Evolutionary conservation across 1,284 basidiomycete genomes (phyloP), one percentile per base, ranked within the genome.

Genomic region (Sphaerobolus stellatus): DNA sequence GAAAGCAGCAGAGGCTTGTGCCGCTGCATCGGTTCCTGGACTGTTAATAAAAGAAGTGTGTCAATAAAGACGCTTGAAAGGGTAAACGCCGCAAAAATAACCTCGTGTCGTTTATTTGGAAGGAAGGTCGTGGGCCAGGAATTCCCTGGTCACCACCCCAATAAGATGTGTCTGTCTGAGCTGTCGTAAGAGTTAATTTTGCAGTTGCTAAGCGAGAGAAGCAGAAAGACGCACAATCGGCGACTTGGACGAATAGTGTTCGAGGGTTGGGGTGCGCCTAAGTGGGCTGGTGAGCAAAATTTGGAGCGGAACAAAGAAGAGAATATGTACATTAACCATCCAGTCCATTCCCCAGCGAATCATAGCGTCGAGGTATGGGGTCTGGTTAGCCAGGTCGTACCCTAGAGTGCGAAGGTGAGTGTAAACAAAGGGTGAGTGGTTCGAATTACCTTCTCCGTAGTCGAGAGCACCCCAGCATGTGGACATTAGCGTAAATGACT

Each of bases 321-420:
- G 16, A 56, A 13, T 18, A 61, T 73, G 60, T 57, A 88, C 91
- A 75, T 90, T 92, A 49, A 94, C 89, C 44, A 96, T 73, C 92
- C 92, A 97, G 70, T 94, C 90, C 45, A 93, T 80, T 27, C 92
- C 89, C 90, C 91, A 95, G 56, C 94, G 83, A 45, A 94, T 70
- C 75, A 88, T 92, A 56, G 83, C 81, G 64, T 96, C 94, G 22
- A 96, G 82, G 68, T 96, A 96, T 2, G 84, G 81, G 1, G 92
- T 93, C 70, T 96, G 94, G 52, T 88, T 88, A 44, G 90, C 82
- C 43, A 83, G 62, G 57, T 92, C 89, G 66, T 92, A 96, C 3
- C 89, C 94, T 82, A 59, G n/a, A n/a, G n/a, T n/a, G n/a, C n/a
- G n/a, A n/a, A n/a, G n/a, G n/a, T n/a, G n/a, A n/a, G n/a, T n/a